Conservation (phyloP, 2,329 filamentous ascomycete species). For the Cordyceps fumosorosea region DNA sequence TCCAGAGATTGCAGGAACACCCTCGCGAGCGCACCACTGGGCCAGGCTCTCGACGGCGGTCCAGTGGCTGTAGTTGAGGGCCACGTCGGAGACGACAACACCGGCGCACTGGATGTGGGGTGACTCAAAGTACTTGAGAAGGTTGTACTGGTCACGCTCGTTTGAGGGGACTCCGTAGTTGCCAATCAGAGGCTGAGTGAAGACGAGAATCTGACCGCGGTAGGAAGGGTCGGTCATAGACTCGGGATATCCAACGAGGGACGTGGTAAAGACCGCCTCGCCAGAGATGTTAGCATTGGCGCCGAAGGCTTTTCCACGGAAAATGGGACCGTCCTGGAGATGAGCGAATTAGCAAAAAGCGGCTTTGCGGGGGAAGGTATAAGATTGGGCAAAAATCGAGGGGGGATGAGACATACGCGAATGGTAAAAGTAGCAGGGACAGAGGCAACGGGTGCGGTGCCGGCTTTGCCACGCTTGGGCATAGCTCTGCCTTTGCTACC, state of each 20-base stretch:
- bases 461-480: constrained; percentile 49
- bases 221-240: constrained; percentile 85
- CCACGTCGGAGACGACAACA: constrained; percentile 92
- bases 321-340: constrained; percentile 79
- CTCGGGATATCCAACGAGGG: constrained; percentile 95
- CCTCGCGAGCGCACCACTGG: constrained; percentile 93
- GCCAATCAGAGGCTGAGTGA: constrained; percentile 94
- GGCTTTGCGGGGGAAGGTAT: background rate
- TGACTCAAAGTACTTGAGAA: constrained; percentile 97
- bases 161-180: constrained; percentile 95
- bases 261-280: constrained; percentile 98
- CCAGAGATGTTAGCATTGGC: constrained; percentile 95
- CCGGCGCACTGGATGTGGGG: constrained; percentile 95
- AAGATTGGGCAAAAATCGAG: background rate
- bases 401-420: constrained; percentile 51
- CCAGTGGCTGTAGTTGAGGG: constrained; percentile 95
- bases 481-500: constrained; percentile 65
- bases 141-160: constrained; percentile 76
- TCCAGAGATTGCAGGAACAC: constrained; percentile 90
- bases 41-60: constrained; percentile 91
- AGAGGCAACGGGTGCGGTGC: constrained; percentile 56
- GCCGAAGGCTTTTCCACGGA: constrained; percentile 93
- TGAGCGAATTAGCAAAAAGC: constrained; percentile 17
- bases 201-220: constrained; percentile 92
- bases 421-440: constrained; percentile 81